Conservation (phyloP, 2,329 filamentous ascomycete species). For the Alternaria alternata region DNA sequence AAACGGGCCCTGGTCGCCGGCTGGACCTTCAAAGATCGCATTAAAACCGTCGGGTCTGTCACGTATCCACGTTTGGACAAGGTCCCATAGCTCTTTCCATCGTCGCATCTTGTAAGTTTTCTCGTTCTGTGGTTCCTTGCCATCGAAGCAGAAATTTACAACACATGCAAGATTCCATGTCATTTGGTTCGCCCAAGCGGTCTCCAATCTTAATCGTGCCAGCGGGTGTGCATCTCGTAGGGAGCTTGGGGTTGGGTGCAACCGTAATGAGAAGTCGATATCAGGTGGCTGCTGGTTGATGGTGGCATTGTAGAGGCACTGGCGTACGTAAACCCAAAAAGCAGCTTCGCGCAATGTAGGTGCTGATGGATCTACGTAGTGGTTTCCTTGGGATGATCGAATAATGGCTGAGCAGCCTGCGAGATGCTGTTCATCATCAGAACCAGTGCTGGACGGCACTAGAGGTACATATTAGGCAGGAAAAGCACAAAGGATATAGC, state of each 20-base stretch:
- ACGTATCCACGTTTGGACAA: constrained; percentile 33
- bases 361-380: constrained; percentile 43
- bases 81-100: constrained; percentile 37
- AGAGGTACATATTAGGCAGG: constrained; percentile 10
- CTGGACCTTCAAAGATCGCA: constrained; percentile 37
- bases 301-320: constrained; percentile 44
- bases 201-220: constrained; percentile 38
- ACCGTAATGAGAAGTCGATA: constrained; percentile 37
- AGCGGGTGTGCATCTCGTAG: constrained; percentile 36
- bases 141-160: constrained; percentile 43
- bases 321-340: constrained; percentile 46
- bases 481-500: neutral
- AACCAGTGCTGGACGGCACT: constrained; percentile 38
- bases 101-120: constrained; percentile 15
- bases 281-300: constrained; percentile 44
- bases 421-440: constrained; percentile 40
- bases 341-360: constrained; percentile 44
- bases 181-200: constrained; percentile 46
- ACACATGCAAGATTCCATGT: constrained; percentile 43
- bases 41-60: constrained; percentile 38
- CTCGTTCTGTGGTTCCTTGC: constrained; percentile 21
- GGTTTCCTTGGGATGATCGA: constrained; percentile 37
- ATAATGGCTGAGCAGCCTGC: constrained; percentile 44
- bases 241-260: constrained; percentile 33
- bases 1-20: constrained; percentile 24